Base-by-base conservation (phyloP, 495 filamentous ascomycete genomes). In the Symbiotaphrina buchneri region DNA sequence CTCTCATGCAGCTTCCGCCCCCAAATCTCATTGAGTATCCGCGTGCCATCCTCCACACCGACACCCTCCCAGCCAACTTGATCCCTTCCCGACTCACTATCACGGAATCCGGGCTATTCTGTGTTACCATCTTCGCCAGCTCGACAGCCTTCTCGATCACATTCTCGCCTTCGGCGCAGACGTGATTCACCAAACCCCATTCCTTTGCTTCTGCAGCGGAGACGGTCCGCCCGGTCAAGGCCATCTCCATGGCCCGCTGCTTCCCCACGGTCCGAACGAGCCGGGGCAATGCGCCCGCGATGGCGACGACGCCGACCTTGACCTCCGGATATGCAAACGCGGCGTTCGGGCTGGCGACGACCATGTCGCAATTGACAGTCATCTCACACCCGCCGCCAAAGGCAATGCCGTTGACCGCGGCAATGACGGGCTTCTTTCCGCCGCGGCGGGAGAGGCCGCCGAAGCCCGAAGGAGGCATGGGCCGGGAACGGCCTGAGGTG, bases 341-440 rank as follows among this genome's bases (percentile, higher is more conserved):
- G 0, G 71, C 69, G 3, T 39, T 34, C 6, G 45, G 36, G 3
- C 59, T 51, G 11, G 74, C 74, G 17, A 82, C 32, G 0, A 78
- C 62, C 4, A 83, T 42, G 49, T 84, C 77, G 43, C 62, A 65
- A 36, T 81, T 82, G 3, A 69, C 53, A 2, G 65, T 51, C 52
- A 78, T 72, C 50, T 85, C 78, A 35, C 68, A 64, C 2, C 77
- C 78, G 27, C 77, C 78, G 10, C 78, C 78, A 34, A 74, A 55
- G 38, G 65, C 68, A n/a, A 70, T 45, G n/a, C 78, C 78, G 43
- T 79, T 72, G 18, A 83, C 70, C 4, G 78, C 78, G 6, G 65
- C 65, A 33, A 85, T 70, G 21, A 85, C 55, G 10, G 77, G 78
- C 33, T 49, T 49, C 27, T 43, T 43, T 0, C 46, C 42, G n/a